phyloP scores from a whole-genome alignment of 768 basidiomycete genomes.

The Psilocybe tampanensis region DNA sequence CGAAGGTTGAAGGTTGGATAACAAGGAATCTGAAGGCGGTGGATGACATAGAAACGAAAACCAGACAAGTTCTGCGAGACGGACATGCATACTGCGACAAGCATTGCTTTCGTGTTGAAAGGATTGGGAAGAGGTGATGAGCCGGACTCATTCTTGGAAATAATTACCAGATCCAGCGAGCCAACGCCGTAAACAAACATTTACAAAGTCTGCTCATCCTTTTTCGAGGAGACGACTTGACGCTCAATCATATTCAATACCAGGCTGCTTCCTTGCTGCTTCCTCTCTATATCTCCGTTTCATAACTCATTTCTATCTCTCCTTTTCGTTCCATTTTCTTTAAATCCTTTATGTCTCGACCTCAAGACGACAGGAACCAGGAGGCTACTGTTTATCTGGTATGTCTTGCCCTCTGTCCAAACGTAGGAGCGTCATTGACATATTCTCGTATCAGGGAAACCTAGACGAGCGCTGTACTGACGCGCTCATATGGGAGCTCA shows the following conservation, averaged over 20 bases:
- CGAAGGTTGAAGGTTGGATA: too few relatives aligned
- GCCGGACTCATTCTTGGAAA: background rate
- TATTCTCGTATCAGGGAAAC: conserved; percentile 68
- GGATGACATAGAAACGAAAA: background rate
- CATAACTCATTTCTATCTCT: conserved; percentile 9
- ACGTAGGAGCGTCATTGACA: conserved; percentile 8
- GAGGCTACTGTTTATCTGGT: conserved; percentile 91
- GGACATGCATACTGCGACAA: too few relatives aligned
- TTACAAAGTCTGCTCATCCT: too few relatives aligned
- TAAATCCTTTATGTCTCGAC: conserved; percentile 54
- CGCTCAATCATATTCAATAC: too few relatives aligned
- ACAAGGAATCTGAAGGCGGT: background rate
- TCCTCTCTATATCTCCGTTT: background rate
- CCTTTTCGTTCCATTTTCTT: background rate
- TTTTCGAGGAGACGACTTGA: too few relatives aligned
- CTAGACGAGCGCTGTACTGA: conserved; percentile 95
- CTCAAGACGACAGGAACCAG: conserved; percentile 88
- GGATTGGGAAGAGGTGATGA: background rate
- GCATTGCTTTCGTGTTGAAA: too few relatives aligned
- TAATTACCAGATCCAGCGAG: background rate
- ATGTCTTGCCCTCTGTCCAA: conserved; percentile 11
- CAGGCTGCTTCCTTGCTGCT: too few relatives aligned
- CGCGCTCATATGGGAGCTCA: conserved; percentile 95
- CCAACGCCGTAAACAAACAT: background rate
- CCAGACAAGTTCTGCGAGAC: too few relatives aligned